phyloP scores from a whole-genome alignment of 2,329 filamentous ascomycete species.

The Hypoxylon sp. region DNA sequence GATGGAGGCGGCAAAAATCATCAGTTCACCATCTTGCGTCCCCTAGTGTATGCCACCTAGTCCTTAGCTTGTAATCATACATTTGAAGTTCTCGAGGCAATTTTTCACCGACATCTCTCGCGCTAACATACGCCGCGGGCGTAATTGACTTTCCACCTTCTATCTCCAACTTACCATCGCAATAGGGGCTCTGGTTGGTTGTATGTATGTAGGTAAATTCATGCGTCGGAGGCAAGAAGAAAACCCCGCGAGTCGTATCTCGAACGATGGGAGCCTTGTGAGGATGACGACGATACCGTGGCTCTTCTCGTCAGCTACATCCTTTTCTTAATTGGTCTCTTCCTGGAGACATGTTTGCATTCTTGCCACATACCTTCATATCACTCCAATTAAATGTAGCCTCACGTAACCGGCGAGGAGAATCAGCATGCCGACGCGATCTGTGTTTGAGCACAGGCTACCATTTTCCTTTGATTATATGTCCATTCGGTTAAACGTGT shows the following conservation, averaged over 20 bases:
- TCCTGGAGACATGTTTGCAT: slow-evolving; percentile 15
- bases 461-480: slow-evolving; percentile 2
- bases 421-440: slow-evolving; percentile 12
- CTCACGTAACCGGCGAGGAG: slow-evolving; percentile 26
- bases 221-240: slow-evolving; percentile 28
- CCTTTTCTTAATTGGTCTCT: slow-evolving; percentile 18
- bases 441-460: slow-evolving; percentile 12
- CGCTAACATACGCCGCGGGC: slow-evolving; percentile 26
- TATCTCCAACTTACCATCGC: slow-evolving; percentile 20
- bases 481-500: slow-evolving; percentile 3
- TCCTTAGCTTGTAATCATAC: slow-evolving; percentile 17
- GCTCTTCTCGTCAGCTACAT: slow-evolving; percentile 16
- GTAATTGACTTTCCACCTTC: slow-evolving; percentile 24
- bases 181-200: slow-evolving; percentile 22
- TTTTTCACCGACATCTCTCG: slow-evolving; percentile 30
- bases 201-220: slow-evolving; percentile 24
- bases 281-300: slow-evolving; percentile 19
- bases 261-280: slow-evolving; percentile 28
- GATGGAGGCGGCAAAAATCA: slow-evolving; percentile 27
- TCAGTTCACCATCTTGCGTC: slow-evolving; percentile 42
- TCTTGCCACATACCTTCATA: slow-evolving; percentile 27
- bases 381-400: slow-evolving; percentile 15
- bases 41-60: slow-evolving; percentile 22
- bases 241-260: slow-evolving; percentile 19
- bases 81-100: slow-evolving; percentile 19